These are phyloP conservation scores for Selaginella tamariscina DNA, from an alignment of 75 land plant species.

Conservation along the genomic window DNA sequence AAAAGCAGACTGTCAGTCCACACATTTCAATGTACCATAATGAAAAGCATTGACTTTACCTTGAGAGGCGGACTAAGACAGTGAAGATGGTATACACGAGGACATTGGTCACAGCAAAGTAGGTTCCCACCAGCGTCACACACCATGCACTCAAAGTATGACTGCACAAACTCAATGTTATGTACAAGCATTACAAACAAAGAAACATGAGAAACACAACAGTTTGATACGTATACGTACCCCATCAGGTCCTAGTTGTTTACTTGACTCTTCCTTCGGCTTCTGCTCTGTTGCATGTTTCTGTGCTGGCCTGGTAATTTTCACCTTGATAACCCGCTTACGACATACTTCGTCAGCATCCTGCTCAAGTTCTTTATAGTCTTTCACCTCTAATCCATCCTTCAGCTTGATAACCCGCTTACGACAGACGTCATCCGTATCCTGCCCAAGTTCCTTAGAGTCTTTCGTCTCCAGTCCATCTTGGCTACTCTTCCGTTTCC, in stretches of 20 bases:
- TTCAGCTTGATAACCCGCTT: background rate
- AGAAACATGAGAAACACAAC: background rate
- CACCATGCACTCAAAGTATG: slow-evolving; percentile 80
- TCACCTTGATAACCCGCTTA: background rate
- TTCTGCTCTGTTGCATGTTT: background rate
- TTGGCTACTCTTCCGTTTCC: background rate
- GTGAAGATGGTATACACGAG: slow-evolving; percentile 85
- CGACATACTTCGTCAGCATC: background rate
- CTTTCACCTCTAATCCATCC: too few species aligned
- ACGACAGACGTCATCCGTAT: background rate
- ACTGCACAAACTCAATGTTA: slow-evolving; percentile 34
- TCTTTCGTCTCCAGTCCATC: background rate
- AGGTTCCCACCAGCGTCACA: slow-evolving; percentile 92
- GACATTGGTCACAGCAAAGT: slow-evolving; percentile 91
- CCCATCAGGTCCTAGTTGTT: background rate
- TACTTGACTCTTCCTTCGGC: too few species aligned
- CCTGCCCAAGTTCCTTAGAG: background rate
- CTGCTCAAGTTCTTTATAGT: background rate
- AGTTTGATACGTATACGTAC: background rate
- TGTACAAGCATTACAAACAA: too few species aligned
- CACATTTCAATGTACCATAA: background rate
- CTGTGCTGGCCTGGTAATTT: background rate
- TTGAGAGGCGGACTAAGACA: slow-evolving; percentile 89
- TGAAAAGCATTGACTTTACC: slow-evolving; percentile 34
- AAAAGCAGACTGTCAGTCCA: background rate